phyloP scores from a whole-genome alignment of 140 eudicot species.

The Bidens hawaiensis region DNA sequence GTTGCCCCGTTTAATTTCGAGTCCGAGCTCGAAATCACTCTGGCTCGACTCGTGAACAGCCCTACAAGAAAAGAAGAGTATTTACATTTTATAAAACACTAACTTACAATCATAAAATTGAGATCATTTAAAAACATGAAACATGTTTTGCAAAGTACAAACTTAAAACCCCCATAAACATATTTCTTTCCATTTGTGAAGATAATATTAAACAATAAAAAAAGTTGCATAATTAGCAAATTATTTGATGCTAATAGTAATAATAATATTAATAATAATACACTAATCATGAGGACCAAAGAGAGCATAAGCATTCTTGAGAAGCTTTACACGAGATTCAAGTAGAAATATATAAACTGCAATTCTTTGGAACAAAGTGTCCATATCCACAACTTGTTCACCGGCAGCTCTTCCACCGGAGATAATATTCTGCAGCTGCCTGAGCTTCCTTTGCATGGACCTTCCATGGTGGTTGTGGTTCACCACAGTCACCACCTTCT shows the following conservation, averaged over 20 bases:
- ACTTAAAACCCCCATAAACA: background rate
- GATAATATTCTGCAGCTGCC: slow-evolving; percentile 26
- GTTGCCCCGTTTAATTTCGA: too few relatives aligned
- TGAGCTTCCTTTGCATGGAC: slow-evolving; percentile 24
- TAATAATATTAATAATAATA: too few relatives aligned
- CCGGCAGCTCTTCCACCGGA: slow-evolving; percentile 22
- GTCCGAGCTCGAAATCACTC: too few relatives aligned
- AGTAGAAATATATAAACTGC: slow-evolving; percentile 28
- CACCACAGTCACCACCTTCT: too few relatives aligned
- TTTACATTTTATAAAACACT: background rate
- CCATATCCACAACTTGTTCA: slow-evolving; percentile 17
- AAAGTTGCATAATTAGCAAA: slow-evolving; percentile 8
- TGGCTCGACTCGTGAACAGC: too few relatives aligned
- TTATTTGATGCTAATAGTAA: background rate
- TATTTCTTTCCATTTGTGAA: background rate
- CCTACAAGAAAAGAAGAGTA: too few relatives aligned
- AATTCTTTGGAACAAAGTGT: slow-evolving; percentile 23
- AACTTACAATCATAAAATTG: background rate
- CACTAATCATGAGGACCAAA: slow-evolving; percentile 10
- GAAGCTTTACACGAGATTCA: slow-evolving; percentile 31
- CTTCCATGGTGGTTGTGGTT: background rate
- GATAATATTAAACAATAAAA: background rate
- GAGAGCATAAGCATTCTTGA: slow-evolving; percentile 21
- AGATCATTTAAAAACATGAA: background rate
- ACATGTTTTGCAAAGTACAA: too few relatives aligned